Percentiles rank a stretch among this genome's conserved stretches.
Conservation (phyloP, 140 eudicot species). For the Anethum foeniculum region DNA sequence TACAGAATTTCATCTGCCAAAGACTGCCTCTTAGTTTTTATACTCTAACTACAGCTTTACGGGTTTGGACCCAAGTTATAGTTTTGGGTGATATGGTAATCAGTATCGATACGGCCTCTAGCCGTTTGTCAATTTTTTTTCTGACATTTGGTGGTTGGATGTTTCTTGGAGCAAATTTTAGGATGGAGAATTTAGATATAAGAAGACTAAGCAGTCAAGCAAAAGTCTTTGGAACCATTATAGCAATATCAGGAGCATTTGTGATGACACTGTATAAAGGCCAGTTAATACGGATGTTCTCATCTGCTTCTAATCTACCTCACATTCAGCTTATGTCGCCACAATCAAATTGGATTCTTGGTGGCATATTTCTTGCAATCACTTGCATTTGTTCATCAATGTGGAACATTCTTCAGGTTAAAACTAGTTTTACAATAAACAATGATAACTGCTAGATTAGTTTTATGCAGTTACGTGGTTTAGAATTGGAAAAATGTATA, state of each 20-base stretch:
- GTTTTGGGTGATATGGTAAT: not conserved
- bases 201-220: conserved; percentile 30
- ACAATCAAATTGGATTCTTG: conserved; percentile 40
- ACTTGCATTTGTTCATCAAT: conserved; percentile 16
- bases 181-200: conserved; percentile 49
- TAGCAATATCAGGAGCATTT: conserved; percentile 45
- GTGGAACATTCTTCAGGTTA: conserved; percentile 37
- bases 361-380: conserved; percentile 28
- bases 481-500: not conserved
- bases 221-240: conserved; percentile 46
- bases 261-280: conserved; percentile 46
- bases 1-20: not conserved
- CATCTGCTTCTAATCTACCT: conserved; percentile 17
- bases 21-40: not conserved
- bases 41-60: not conserved
- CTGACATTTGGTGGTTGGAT: not conserved
- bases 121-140: not conserved
- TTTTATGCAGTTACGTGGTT: not conserved
- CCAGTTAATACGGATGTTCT: conserved; percentile 19
- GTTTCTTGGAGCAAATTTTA: conserved; percentile 9
- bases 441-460: not conserved
- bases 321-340: conserved; percentile 21
- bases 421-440: not conserved
- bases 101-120: not conserved
- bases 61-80: not conserved